Percentiles rank a stretch among this genome's conserved stretches.
phyloP scores from a whole-genome alignment of 2,329 filamentous ascomycete species.

The Laburnicola sp. region DNA sequence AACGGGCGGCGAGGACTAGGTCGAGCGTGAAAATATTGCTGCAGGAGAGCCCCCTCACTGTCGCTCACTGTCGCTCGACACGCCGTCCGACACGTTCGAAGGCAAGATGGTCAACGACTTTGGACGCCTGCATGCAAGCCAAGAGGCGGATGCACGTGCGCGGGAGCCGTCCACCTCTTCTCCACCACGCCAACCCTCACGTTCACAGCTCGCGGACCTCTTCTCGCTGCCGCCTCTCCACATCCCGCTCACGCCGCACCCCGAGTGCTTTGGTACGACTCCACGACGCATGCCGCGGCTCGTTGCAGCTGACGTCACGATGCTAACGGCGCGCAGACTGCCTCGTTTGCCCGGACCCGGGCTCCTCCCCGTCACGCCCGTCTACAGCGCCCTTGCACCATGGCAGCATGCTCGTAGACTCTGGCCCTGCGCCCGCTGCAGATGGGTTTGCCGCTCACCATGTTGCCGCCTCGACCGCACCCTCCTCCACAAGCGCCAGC shows the following conservation, averaged over 20 bases:
- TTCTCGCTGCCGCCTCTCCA: neutral
- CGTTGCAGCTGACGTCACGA: constrained; percentile 5
- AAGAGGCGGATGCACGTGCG: constrained; percentile 18
- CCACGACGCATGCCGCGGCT: neutral
- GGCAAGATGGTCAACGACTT: too few species aligned
- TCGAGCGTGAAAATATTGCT: too few species aligned
- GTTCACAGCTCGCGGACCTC: too few species aligned
- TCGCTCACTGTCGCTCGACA: too few species aligned
- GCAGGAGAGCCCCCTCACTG: too few species aligned
- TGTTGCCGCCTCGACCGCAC: constrained; percentile 27
- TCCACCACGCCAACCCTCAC: too few species aligned
- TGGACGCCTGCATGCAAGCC: too few species aligned
- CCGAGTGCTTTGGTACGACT: constrained; percentile 1
- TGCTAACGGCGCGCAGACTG: constrained; percentile 27
- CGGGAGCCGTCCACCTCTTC: neutral
- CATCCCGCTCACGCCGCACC: neutral
- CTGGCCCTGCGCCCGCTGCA: constrained; percentile 16
- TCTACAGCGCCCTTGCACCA: constrained; percentile 39
- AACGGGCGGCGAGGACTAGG: too few species aligned
- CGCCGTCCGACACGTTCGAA: too few species aligned
- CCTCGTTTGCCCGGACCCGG: neutral
- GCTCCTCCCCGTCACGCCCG: constrained; percentile 9
- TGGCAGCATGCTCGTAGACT: constrained; percentile 38
- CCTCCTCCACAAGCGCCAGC: constrained; percentile 23
- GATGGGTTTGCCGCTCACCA: constrained; percentile 23